phyloP scores from a whole-genome alignment of 1,284 basidiomycete genomes.

The Ustilago nuda region DNA sequence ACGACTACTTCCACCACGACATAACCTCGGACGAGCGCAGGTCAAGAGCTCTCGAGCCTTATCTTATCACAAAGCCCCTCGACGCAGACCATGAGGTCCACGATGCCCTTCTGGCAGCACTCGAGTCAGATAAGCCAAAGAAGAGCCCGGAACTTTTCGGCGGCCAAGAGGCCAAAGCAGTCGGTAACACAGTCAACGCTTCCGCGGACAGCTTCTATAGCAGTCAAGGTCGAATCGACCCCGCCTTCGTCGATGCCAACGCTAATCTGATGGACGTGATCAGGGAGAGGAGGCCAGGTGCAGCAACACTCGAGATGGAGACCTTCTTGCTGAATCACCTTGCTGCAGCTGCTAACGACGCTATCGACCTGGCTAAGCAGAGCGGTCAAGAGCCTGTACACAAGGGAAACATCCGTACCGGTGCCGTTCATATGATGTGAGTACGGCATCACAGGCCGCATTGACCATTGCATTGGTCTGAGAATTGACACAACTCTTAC shows the following conservation, averaged over 20 bases:
- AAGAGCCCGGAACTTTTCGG: conserved; percentile 18
- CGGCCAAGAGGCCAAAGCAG: conserved; percentile 25
- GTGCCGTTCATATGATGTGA: conserved; percentile 80
- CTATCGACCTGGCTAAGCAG: conserved; percentile 29
- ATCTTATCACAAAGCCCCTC: conserved; percentile 79
- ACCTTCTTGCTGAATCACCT: conserved; percentile 66
- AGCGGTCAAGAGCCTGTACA: conserved; percentile 33
- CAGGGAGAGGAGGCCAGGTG: conserved; percentile 47
- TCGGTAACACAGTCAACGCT: conserved; percentile 56
- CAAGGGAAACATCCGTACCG: conserved; percentile 75
- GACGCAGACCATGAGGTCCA: conserved; percentile 75
- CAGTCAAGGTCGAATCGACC: conserved; percentile 81
- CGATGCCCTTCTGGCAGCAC: conserved; percentile 54
- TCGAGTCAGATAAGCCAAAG: conserved; percentile 29
- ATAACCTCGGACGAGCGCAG: conserved; percentile 38
- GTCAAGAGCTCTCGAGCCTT: conserved; percentile 71
- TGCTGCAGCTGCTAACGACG: conserved; percentile 47
- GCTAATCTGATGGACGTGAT: conserved; percentile 76
- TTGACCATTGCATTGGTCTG: background rate
- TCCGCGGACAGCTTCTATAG: conserved; percentile 77
- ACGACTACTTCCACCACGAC: conserved; percentile 74
- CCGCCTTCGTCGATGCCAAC: conserved; percentile 81
- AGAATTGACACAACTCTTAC: background rate
- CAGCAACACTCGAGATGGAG: conserved; percentile 73
- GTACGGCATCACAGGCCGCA: background rate